Evolutionary conservation across 371 early-diverging fungal genomes (phyloP).

Genomic region (Saksenaea oblongispora): DNA sequence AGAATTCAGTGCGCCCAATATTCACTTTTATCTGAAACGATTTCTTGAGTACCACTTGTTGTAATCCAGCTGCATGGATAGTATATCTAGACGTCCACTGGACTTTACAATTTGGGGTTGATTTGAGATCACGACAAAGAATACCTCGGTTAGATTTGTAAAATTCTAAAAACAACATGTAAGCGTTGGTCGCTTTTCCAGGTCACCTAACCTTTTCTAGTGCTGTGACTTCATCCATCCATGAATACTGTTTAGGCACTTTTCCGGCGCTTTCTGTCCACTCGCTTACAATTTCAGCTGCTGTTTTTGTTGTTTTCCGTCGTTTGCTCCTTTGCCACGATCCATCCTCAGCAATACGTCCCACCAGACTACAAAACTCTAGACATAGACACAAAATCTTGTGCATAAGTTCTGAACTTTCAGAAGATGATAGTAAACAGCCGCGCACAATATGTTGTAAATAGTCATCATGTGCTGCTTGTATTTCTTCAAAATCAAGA

Average conservation of each 20-base stretch:
- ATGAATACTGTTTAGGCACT: constrained; percentile 9
- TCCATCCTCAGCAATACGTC: constrained; percentile 28
- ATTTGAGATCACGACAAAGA: constrained; percentile 49
- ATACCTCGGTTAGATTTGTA: constrained; percentile 40
- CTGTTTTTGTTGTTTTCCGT: constrained; percentile 29
- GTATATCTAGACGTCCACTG: constrained; percentile 54
- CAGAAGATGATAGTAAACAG: constrained; percentile 48
- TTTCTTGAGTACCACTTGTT: constrained; percentile 50
- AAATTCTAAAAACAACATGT: constrained; percentile 44
- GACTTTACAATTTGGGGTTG: constrained; percentile 44
- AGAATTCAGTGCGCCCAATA: not conserved
- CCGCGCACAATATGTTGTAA: constrained; percentile 49
- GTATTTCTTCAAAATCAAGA: constrained; percentile 61
- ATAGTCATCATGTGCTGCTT: constrained; percentile 50
- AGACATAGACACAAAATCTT: constrained; percentile 40
- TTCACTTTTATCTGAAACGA: not conserved
- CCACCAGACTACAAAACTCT: constrained; percentile 40
- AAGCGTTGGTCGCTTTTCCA: not conserved
- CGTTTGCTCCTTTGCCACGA: constrained; percentile 28
- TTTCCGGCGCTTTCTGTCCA: constrained; percentile 35
- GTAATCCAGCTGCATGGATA: constrained; percentile 70
- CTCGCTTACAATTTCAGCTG: constrained; percentile 40
- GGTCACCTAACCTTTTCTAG: constrained; percentile 29
- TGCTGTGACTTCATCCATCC: constrained; percentile 18
- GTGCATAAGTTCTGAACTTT: constrained; percentile 35